phyloP scores from a whole-genome alignment of 495 filamentous ascomycete species.

The Penicillium subrubescens region DNA sequence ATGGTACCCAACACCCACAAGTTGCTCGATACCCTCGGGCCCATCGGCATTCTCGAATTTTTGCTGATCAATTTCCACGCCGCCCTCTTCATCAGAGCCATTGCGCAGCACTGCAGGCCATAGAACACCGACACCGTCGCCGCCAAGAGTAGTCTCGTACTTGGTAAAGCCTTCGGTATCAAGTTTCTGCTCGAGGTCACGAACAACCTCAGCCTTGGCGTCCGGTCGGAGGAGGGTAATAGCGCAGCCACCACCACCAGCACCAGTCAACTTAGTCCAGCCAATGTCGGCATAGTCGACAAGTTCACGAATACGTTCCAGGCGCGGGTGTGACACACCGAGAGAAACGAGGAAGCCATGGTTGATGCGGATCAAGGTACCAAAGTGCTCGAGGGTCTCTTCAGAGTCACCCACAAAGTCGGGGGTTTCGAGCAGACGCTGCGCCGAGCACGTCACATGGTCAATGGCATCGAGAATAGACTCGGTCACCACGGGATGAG shows the following conservation, averaged over 20 bases:
- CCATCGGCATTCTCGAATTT: constrained; percentile 84
- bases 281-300: constrained; percentile 89
- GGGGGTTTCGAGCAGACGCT: constrained; percentile 65
- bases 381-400: constrained; percentile 66
- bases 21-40: constrained; percentile 74
- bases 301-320: constrained; percentile 90
- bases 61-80: constrained; percentile 89
- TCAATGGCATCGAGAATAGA: constrained; percentile 82
- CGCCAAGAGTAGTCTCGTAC: constrained; percentile 86
- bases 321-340: constrained; percentile 88
- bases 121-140: constrained; percentile 88
- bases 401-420: constrained; percentile 62
- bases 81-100: constrained; percentile 70
- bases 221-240: constrained; percentile 84
- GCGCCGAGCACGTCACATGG: constrained; percentile 72
- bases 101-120: constrained; percentile 86
- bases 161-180: constrained; percentile 75
- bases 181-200: constrained; percentile 65
- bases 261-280: constrained; percentile 96
- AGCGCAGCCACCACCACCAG: constrained; percentile 91
- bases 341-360: constrained; percentile 86
- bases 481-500: constrained; percentile 71
- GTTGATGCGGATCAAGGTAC: constrained; percentile 88
- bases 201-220: constrained; percentile 50
- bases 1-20: constrained; percentile 61